These are phyloP conservation scores for Coffea humblotiana DNA, from an alignment of 305 asterid species.

Conservation along the genomic window DNA sequence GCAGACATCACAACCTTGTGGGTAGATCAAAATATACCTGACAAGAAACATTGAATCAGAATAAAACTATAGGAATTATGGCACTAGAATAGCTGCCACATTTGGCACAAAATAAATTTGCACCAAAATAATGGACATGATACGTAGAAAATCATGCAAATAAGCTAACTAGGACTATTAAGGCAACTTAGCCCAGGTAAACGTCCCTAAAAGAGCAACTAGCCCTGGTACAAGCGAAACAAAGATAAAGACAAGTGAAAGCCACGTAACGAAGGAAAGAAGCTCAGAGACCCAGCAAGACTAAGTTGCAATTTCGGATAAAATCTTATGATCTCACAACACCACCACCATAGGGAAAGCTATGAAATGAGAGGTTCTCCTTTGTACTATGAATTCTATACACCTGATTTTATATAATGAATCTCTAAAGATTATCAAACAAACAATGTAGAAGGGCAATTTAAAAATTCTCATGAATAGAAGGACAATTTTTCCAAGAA, in stretches of 20 bases:
- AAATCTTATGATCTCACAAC: not conserved
- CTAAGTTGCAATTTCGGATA: not conserved
- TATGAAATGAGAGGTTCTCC: not conserved
- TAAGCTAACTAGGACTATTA: not conserved
- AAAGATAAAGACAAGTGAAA: not conserved
- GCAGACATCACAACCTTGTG: conserved; percentile 98
- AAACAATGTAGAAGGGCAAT: not conserved
- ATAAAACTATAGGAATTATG: not conserved
- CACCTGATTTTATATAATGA: not conserved
- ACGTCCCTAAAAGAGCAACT: not conserved
- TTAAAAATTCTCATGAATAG: not conserved
- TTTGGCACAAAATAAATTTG: not conserved
- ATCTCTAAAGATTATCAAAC: not conserved
- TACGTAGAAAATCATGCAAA: not conserved
- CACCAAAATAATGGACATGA: not conserved
- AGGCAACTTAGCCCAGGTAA: not conserved
- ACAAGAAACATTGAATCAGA: conserved; percentile 29
- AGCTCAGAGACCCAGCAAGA: not conserved
- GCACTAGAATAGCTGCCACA: not conserved
- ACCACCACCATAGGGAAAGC: not conserved
- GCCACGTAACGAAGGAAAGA: not conserved
- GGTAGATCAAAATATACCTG: conserved; percentile 96
- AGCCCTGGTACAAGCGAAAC: not conserved
- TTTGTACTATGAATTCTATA: not conserved
- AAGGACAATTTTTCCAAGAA: not conserved